A percentile compares a stretch with the other conserved stretches of the same genome.
These are phyloP conservation scores for Fonsecaea erecta DNA, from an alignment of 2,329 filamentous ascomycete species.

Conservation along the genomic window DNA sequence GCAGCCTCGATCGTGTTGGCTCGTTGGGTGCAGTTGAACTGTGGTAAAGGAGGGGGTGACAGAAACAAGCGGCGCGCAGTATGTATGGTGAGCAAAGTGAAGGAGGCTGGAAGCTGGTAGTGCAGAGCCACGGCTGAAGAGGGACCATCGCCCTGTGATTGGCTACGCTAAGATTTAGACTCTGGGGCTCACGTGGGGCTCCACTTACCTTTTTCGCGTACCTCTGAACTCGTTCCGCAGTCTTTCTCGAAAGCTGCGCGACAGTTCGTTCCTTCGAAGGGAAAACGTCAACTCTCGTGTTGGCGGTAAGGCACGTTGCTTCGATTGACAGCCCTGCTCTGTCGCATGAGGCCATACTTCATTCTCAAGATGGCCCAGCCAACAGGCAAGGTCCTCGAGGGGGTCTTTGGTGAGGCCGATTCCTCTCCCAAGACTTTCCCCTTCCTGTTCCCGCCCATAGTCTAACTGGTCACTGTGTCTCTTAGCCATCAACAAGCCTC, in stretches of 20 bases:
- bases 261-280: not conserved
- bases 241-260: not conserved
- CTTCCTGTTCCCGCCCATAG: not conserved
- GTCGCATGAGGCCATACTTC: conserved; percentile 17
- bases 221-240: not conserved
- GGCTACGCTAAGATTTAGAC: not conserved
- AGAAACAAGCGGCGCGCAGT: not conserved
- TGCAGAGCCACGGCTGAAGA: not conserved
- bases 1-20: not conserved
- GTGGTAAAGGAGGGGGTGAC: not conserved
- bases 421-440: conserved; percentile 34
- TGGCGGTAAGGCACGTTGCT: not conserved
- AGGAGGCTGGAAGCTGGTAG: conserved; percentile 5
- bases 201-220: not conserved
- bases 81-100: not conserved
- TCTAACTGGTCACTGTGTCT: conserved; percentile 14
- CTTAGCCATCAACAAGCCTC: conserved; percentile 89
- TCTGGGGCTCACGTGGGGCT: not conserved
- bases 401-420: conserved; percentile 61
- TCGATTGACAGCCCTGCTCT: not conserved
- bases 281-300: not conserved
- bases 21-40: not conserved
- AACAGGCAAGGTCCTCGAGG: conserved; percentile 60
- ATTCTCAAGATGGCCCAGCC: conserved; percentile 35
- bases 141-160: not conserved